Conservation (phyloP, 2,329 filamentous ascomycete species). For the Fusarium cyanostomum region DNA sequence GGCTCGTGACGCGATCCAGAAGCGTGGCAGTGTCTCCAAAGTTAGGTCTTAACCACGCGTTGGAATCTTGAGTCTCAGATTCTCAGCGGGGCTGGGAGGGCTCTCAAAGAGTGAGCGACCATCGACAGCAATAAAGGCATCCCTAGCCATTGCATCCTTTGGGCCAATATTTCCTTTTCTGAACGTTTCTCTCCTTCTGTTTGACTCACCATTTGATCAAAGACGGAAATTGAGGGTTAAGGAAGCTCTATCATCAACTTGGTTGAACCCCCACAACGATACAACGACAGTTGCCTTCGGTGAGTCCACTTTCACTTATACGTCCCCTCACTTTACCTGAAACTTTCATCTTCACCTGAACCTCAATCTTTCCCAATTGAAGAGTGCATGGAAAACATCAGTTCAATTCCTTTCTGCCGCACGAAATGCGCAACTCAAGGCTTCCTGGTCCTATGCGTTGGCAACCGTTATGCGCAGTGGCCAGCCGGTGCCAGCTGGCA, state of each 20-base stretch:
- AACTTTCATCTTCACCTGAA: slow-evolving; percentile 12
- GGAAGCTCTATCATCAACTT: slow-evolving; percentile 11
- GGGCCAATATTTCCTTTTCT: slow-evolving; percentile 29
- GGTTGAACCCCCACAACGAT: slow-evolving; percentile 2
- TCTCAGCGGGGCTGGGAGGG: slow-evolving; percentile 39
- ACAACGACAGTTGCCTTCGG: slow-evolving; percentile 9
- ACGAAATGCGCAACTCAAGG: background rate
- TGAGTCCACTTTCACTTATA: slow-evolving; percentile 30
- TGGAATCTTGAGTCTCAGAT: slow-evolving; percentile 44
- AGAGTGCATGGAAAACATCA: background rate
- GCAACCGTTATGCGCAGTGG: slow-evolving; percentile 15
- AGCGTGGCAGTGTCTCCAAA: slow-evolving; percentile 38
- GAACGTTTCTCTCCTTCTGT: slow-evolving; percentile 19
- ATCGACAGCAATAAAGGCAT: slow-evolving; percentile 39
- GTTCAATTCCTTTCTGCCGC: background rate
- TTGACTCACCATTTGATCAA: slow-evolving; percentile 30
- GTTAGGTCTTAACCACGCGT: slow-evolving; percentile 30
- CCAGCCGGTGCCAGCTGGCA: slow-evolving; percentile 20
- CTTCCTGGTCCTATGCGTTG: slow-evolving; percentile 10
- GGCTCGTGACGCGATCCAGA: slow-evolving; percentile 33
- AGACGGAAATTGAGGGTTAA: slow-evolving; percentile 12
- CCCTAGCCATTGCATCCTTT: slow-evolving; percentile 31
- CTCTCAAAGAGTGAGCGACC: slow-evolving; percentile 24
- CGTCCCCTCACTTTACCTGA: slow-evolving; percentile 5
- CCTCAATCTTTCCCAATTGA: background rate